Evolutionary conservation across 2,329 filamentous ascomycete genomes (phyloP).

Genomic region (Chrysoporthe austroafricana): DNA sequence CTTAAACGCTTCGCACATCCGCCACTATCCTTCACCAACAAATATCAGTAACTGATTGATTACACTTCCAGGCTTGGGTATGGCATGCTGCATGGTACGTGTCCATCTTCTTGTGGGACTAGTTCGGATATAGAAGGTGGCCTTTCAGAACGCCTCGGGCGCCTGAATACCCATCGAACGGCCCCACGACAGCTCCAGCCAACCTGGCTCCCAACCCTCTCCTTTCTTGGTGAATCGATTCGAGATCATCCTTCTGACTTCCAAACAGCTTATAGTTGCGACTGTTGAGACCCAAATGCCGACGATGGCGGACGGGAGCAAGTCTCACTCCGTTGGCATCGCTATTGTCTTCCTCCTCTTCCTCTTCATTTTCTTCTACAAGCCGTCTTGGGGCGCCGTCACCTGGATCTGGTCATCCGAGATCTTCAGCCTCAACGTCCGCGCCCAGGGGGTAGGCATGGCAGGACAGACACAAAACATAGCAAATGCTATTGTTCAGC

Average conservation of each 20-base stretch:
- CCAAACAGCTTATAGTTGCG: constrained; percentile 54
- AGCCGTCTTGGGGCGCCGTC: constrained; percentile 68
- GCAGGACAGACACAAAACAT: constrained; percentile 61
- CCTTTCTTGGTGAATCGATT: neutral
- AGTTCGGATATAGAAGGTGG: neutral
- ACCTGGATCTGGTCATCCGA: constrained; percentile 71
- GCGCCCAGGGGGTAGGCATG: constrained; percentile 70
- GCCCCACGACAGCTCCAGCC: neutral
- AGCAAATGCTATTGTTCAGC: constrained; percentile 63
- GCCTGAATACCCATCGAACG: too few relatives aligned
- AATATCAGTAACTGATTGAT: neutral
- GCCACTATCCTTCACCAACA: neutral
- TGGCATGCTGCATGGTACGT: constrained; percentile 67
- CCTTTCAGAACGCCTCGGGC: neutral
- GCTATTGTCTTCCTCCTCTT: constrained; percentile 68
- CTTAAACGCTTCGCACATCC: neutral
- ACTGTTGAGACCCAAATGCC: constrained; percentile 39
- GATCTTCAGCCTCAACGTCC: constrained; percentile 70
- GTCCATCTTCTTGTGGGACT: neutral
- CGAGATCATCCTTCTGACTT: neutral
- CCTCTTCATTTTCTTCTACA: constrained; percentile 67
- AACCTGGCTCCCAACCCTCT: neutral
- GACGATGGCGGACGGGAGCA: constrained; percentile 58
- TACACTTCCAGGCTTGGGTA: constrained; percentile 51
- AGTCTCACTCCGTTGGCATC: constrained; percentile 62